A percentile compares a stretch with the other conserved stretches of the same genome.
These are phyloP conservation scores for Viridothelium virens DNA, from an alignment of 495 filamentous ascomycete species.

Conservation along the genomic window DNA sequence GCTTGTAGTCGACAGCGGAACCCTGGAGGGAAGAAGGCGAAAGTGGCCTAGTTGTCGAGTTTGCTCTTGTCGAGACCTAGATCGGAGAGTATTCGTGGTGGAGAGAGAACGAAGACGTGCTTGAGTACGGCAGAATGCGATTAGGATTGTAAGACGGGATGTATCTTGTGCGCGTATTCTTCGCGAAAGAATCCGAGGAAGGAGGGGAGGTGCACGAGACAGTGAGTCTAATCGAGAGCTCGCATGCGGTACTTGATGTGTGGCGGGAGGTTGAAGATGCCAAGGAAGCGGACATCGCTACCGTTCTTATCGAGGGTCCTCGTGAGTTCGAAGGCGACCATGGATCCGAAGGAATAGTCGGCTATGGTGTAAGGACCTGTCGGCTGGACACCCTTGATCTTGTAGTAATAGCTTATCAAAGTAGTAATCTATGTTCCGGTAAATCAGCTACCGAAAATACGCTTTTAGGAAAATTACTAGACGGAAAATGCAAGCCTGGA, in stretches of 20 bases:
- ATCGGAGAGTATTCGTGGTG: not conserved
- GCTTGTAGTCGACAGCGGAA: not conserved
- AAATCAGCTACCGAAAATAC: too few relatives aligned
- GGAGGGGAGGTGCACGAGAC: not conserved
- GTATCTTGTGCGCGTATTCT: not conserved
- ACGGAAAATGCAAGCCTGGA: too few relatives aligned
- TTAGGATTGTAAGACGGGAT: not conserved
- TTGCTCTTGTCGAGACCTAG: too few relatives aligned
- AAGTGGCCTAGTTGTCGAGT: too few relatives aligned
- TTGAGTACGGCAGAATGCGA: not conserved
- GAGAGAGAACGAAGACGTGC: not conserved
- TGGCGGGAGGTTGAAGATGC: not conserved
- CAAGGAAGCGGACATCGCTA: not conserved
- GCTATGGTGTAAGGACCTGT: not conserved
- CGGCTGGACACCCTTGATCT: not conserved
- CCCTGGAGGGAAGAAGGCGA: not conserved
- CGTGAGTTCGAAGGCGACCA: not conserved
- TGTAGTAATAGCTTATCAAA: too few relatives aligned
- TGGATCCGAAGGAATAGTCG: not conserved
- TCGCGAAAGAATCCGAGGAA: not conserved
- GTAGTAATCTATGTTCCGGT: too few relatives aligned
- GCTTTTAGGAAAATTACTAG: too few relatives aligned
- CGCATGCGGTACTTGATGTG: slow-evolving; percentile 5
- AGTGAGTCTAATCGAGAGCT: not conserved
- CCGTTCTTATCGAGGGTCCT: not conserved